Conservation (phyloP, 345 rosid genomes). For the Brassica cretica region DNA sequence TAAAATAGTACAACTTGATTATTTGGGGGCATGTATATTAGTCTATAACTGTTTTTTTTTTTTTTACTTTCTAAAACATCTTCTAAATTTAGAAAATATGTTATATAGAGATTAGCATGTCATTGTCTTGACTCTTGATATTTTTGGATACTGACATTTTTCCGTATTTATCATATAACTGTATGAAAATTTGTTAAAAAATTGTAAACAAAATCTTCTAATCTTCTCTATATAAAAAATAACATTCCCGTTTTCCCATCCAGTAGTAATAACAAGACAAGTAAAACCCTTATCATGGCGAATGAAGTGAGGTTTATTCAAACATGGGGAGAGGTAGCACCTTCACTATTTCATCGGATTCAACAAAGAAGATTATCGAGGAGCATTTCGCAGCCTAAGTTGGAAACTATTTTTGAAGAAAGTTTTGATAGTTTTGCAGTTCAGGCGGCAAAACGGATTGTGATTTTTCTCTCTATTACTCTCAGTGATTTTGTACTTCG, state of each 20-base stretch:
- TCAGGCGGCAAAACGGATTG: conserved; percentile 33
- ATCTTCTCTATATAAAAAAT: conserved; percentile 18
- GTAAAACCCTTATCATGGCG: conserved; percentile 33
- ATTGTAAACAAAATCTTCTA: conserved; percentile 13
- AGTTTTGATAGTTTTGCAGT: conserved; percentile 30
- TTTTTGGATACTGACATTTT: conserved; percentile 6
- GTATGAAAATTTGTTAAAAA: no score
- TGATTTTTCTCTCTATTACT: conserved; percentile 34
- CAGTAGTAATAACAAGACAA: neutral
- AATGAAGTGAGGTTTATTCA: conserved; percentile 41
- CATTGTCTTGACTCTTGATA: neutral
- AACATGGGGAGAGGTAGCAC: conserved; percentile 46
- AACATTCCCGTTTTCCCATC: no score
- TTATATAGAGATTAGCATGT: neutral
- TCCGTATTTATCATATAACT: neutral
- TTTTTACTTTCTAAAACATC: conserved; percentile 16
- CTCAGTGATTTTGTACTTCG: conserved; percentile 35
- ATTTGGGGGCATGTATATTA: no score
- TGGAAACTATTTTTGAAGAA: conserved; percentile 54
- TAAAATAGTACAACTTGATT: neutral
- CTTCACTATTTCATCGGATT: conserved; percentile 34
- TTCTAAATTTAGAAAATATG: conserved; percentile 19
- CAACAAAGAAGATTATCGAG: conserved; percentile 27
- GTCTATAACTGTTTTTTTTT: no score
- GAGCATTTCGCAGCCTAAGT: conserved; percentile 30